Evolutionary conservation across 805 yeast genomes (phyloP).

Genomic region (Candida coquimbonensis): DNA sequence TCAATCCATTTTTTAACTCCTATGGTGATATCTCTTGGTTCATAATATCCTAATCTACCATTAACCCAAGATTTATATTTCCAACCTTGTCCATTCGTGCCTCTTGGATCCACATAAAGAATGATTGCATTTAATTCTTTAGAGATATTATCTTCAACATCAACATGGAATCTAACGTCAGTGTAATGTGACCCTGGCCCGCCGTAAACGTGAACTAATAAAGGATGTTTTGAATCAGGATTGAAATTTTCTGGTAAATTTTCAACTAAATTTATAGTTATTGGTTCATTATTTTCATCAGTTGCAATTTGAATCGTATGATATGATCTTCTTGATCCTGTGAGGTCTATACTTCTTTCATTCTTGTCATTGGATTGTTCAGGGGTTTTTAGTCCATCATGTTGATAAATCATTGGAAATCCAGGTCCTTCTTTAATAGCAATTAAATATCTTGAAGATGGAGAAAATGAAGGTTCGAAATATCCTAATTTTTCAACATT

Average conservation of each 20-base stretch:
- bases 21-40: slow-evolving; percentile 58
- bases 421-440: slow-evolving; percentile 26
- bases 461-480: slow-evolving; percentile 47
- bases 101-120: slow-evolving; percentile 69
- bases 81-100: slow-evolving; percentile 81
- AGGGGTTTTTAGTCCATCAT: slow-evolving; percentile 7
- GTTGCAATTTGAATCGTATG: slow-evolving; percentile 17
- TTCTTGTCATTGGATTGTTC: neutral
- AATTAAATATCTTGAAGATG: slow-evolving; percentile 47
- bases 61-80: slow-evolving; percentile 48
- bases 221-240: slow-evolving; percentile 44
- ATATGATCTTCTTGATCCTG: slow-evolving; percentile 12
- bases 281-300: slow-evolving; percentile 16
- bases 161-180: slow-evolving; percentile 37
- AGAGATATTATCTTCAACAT: slow-evolving; percentile 53
- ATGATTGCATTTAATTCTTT: slow-evolving; percentile 55
- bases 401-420: slow-evolving; percentile 12
- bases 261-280: slow-evolving; percentile 47
- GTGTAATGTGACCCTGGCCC: slow-evolving; percentile 75
- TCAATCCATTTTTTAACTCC: slow-evolving; percentile 45
- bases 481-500: slow-evolving; percentile 33
- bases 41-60: slow-evolving; percentile 63
- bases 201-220: slow-evolving; percentile 65
- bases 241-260: slow-evolving; percentile 54
- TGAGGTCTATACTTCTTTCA: slow-evolving; percentile 12